Base-by-base conservation (phyloP, 805 yeast genomes). In the Isabelozyma gotoi region DNA sequence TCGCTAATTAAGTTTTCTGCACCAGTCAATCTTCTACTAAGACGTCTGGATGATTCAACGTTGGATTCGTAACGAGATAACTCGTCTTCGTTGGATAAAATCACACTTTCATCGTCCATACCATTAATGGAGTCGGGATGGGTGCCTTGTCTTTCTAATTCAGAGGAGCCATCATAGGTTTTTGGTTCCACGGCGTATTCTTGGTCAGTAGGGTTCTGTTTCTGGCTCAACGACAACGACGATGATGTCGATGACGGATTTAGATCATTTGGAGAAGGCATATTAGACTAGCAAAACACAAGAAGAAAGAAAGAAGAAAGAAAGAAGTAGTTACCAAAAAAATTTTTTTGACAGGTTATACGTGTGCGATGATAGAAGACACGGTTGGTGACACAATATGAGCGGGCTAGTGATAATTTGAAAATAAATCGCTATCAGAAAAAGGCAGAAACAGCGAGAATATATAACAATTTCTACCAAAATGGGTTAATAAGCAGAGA, bases 11-110 rank as follows among this genome's bases (percentile, higher is more conserved):
- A 41, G 4, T 47, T 41, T 20, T 55, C 63, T 3, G 53, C 50
- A 7, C 57, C 60, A 1, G 60, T 59, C 44, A 57, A 19, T 33
- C 54, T 40, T 17, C 59, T 42, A 20, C 52, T 50, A 33, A 59
- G 35, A 10, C 51, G 42, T 19, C 60, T 45, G 8, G 60, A 48
- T 1, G 54, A 41, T 10, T 44, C 45, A 8, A 47, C 51, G 35
- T 50, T 50, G 32, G 56, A 48, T 20, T 55, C 61, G 33, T 47
- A 47, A 10, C 60, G 39, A 8, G 47, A 34, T 39, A 57, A 43
- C 14, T 53, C 57, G 33, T 50, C 51, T 7, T 47, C 47, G 48
- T 48, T 19, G n/a, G n/a, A n/a, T n/a, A n/a, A n/a, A n/a, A 34
- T 18, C n/a, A 47, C 42, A 15, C 42, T 18, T 10, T 42, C 47